Conservation (phyloP, 768 basidiomycete species). For the Podaxis sp. region DNA sequence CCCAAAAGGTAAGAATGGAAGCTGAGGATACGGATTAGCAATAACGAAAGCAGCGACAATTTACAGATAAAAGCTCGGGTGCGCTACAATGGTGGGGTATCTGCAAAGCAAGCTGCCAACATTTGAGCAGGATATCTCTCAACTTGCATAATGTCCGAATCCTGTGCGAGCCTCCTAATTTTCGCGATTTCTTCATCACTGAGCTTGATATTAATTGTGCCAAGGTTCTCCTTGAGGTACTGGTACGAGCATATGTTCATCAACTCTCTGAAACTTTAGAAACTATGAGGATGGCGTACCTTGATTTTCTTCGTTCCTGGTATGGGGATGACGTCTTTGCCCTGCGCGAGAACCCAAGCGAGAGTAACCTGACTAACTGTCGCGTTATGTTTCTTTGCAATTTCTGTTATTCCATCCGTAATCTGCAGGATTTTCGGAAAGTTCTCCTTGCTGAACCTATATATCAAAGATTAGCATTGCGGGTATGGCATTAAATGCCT, state of each 20-base stretch:
- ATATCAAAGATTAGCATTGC: constrained; percentile 15
- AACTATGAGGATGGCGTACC: no score
- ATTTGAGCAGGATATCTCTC: constrained; percentile 33
- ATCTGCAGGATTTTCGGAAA: constrained; percentile 48
- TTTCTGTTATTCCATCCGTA: constrained; percentile 35
- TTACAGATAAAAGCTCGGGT: no score
- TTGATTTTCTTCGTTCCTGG: no score
- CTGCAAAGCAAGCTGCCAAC: constrained; percentile 23
- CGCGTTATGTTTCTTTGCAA: constrained; percentile 23
- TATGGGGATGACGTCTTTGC: no score
- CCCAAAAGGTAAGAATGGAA: no score
- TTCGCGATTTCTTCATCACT: constrained; percentile 34
- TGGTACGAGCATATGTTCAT: constrained; percentile 14
- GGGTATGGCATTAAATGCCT: constrained; percentile 10
- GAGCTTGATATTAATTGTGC: constrained; percentile 33
- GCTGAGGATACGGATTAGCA: neutral
- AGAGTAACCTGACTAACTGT: no score
- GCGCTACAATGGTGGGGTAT: neutral
- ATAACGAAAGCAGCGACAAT: neutral
- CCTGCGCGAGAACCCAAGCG: no score
- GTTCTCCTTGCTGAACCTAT: constrained; percentile 32
- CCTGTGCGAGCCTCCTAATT: constrained; percentile 34
- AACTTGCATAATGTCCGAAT: constrained; percentile 29
- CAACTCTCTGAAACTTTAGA: neutral
- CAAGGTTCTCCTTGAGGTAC: constrained; percentile 47